phyloP scores from a whole-genome alignment of 1,139 yeast species.

The Maudiozyma humilis region DNA sequence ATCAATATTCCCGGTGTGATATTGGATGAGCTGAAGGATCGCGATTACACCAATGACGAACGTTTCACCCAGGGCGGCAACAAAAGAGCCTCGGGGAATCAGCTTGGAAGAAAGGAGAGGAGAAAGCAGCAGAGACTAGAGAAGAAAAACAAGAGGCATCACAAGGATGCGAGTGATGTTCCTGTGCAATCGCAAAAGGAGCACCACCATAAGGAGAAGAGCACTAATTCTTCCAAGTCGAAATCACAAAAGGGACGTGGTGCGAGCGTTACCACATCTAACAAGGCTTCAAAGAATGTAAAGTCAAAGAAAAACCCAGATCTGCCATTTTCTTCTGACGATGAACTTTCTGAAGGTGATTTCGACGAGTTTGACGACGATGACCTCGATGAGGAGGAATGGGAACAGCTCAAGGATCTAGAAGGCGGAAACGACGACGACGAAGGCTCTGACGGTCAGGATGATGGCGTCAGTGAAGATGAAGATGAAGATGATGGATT shows the following conservation, averaged over 20 bases:
- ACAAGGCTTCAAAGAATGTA: not conserved
- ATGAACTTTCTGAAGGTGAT: constrained; percentile 41
- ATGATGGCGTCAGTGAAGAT: constrained; percentile 12
- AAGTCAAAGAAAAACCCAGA: constrained; percentile 3
- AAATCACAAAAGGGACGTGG: not conserved
- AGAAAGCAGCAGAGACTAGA: constrained; percentile 28
- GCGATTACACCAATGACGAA: constrained; percentile 35
- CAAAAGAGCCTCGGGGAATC: constrained; percentile 14
- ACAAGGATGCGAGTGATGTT: not conserved
- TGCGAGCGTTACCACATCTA: constrained; percentile 3
- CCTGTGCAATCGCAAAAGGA: too few species aligned
- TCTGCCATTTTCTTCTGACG: constrained; percentile 36
- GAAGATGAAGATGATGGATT: constrained; percentile 8
- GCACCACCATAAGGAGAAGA: not conserved
- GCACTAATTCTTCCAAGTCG: constrained; percentile 18
- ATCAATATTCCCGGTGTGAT: constrained; percentile 61
- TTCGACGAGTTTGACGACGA: constrained; percentile 37
- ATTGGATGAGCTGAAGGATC: constrained; percentile 52
- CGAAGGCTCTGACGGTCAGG: not conserved
- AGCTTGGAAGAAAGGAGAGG: constrained; percentile 27
- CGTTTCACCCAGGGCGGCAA: constrained; percentile 20
- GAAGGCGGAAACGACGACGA: constrained; percentile 29
- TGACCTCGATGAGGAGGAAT: constrained; percentile 39
- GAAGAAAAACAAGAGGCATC: constrained; percentile 18
- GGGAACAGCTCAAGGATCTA: constrained; percentile 32